phyloP scores from a whole-genome alignment of 1,284 basidiomycete species.

The Mycosarcoma mackinlayi region DNA sequence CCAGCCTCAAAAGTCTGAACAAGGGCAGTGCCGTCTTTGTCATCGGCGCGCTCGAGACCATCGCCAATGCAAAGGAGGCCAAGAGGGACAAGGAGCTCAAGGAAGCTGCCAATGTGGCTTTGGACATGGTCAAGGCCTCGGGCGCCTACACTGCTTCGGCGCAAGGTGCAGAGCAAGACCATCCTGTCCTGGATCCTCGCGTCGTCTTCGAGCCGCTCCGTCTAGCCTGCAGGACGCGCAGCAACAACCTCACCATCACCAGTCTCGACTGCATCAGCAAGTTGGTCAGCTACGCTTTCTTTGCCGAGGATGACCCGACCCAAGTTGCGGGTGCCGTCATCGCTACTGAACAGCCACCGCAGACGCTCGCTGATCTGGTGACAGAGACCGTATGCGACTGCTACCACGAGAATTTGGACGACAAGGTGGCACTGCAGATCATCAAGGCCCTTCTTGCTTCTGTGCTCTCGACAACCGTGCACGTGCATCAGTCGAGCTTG shows the following conservation, averaged over 20 bases:
- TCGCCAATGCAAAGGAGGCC: slow-evolving; percentile 61
- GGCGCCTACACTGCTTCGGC: slow-evolving; percentile 27
- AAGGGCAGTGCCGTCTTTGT: slow-evolving; percentile 66
- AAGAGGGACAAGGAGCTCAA: slow-evolving; percentile 62
- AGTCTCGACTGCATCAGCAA: slow-evolving; percentile 67
- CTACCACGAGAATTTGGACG: slow-evolving; percentile 63
- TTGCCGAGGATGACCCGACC: slow-evolving; percentile 61
- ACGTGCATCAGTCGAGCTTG: slow-evolving; percentile 65
- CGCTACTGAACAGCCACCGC: slow-evolving; percentile 33
- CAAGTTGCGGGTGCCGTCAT: slow-evolving; percentile 23
- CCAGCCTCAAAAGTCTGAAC: slow-evolving; percentile 54
- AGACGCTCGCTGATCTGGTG: slow-evolving; percentile 63
- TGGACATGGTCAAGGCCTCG: slow-evolving; percentile 65
- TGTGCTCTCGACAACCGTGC: slow-evolving; percentile 61
- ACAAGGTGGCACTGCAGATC: slow-evolving; percentile 64
- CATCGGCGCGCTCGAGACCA: slow-evolving; percentile 62
- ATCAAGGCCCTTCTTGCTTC: slow-evolving; percentile 67
- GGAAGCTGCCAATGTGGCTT: slow-evolving; percentile 53
- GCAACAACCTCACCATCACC: slow-evolving; percentile 59
- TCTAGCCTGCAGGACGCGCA: slow-evolving; percentile 61
- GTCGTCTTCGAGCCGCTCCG: slow-evolving; percentile 67
- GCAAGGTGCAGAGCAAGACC: slow-evolving; percentile 24
- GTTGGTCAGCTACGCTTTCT: slow-evolving; percentile 67
- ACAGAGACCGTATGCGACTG: slow-evolving; percentile 67
- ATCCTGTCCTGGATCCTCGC: slow-evolving; percentile 60